Evolutionary conservation across 1,284 basidiomycete genomes (phyloP).

Genomic region (Cyathus olla): DNA sequence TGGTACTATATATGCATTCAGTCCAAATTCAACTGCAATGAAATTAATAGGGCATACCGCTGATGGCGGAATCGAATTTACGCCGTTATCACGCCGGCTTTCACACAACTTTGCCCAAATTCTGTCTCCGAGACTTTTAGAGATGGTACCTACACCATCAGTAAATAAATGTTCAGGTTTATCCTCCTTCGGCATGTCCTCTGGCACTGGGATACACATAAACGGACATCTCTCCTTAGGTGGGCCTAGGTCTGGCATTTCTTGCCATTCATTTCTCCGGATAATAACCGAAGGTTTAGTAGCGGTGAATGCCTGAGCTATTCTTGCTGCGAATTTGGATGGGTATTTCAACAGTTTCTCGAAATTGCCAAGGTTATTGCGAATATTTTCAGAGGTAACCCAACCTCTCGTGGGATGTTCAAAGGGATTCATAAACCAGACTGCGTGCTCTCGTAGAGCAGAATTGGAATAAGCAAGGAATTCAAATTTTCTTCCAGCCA

Average conservation of each 20-base stretch:
- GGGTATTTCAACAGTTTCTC: slow-evolving; percentile 64
- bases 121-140: slow-evolving; percentile 60
- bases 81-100: slow-evolving; percentile 47
- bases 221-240: slow-evolving; percentile 13
- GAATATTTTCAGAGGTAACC: slow-evolving; percentile 67
- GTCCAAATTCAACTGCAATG: background rate
- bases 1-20: slow-evolving; percentile 61
- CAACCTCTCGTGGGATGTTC: slow-evolving; percentile 49
- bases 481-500: slow-evolving; percentile 77
- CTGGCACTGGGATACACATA: no score
- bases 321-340: slow-evolving; percentile 83
- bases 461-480: slow-evolving; percentile 84
- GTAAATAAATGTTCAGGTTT: slow-evolving; percentile 60
- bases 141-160: slow-evolving; percentile 85
- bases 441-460: slow-evolving; percentile 75
- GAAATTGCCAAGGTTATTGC: slow-evolving; percentile 75
- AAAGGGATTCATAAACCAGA: slow-evolving; percentile 83
- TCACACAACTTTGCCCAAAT: slow-evolving; percentile 69
- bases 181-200: slow-evolving; percentile 3
- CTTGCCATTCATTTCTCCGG: slow-evolving; percentile 65
- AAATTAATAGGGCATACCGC: slow-evolving; percentile 56
- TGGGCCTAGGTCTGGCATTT: slow-evolving; percentile 61
- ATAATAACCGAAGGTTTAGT: slow-evolving; percentile 80
- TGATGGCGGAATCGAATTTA: slow-evolving; percentile 58
- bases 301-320: slow-evolving; percentile 86